Percentiles rank a stretch among this genome's conserved stretches.
Conservation (phyloP, 495 filamentous ascomycete species). For the Saxophila tyrrhenica region DNA sequence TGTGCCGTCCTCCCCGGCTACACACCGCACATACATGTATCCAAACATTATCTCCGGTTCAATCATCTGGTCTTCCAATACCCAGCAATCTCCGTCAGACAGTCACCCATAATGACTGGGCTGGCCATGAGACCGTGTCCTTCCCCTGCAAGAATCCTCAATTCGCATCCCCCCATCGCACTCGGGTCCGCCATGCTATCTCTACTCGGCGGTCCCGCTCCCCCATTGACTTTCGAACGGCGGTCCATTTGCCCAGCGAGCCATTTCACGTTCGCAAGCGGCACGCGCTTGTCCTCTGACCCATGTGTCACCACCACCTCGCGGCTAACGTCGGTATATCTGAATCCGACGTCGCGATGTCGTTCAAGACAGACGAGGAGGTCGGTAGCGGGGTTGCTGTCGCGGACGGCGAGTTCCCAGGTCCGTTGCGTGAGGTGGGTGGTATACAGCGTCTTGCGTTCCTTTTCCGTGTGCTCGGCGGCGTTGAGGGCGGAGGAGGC, state of each 20-base stretch:
- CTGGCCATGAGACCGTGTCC: conserved; percentile 96
- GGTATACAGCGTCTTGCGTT: conserved; percentile 50
- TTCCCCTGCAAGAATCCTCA: conserved; percentile 81
- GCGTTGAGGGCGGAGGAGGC: conserved; percentile 12
- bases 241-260: conserved; percentile 84
- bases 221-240: conserved; percentile 32
- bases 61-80: conserved; percentile 54
- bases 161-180: conserved; percentile 42
- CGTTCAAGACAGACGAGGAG: conserved; percentile 87
- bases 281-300: conserved; percentile 79
- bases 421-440: conserved; percentile 77
- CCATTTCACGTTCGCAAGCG: conserved; percentile 91
- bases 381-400: conserved; percentile 90
- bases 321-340: conserved; percentile 89
- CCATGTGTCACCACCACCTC: conserved; percentile 91
- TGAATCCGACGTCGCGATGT: conserved; percentile 83
- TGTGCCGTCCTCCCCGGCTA: too few relatives aligned
- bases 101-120: conserved; percentile 79
- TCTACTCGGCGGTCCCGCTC: neutral
- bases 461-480: conserved; percentile 15
- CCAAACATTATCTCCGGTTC: neutral
- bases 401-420: conserved; percentile 86
- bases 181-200: neutral
- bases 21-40: too few relatives aligned
- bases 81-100: conserved; percentile 81